Evolutionary conservation across 2,329 filamentous ascomycete species (phyloP).

Genomic region (Sphaerulina vaccinii): DNA sequence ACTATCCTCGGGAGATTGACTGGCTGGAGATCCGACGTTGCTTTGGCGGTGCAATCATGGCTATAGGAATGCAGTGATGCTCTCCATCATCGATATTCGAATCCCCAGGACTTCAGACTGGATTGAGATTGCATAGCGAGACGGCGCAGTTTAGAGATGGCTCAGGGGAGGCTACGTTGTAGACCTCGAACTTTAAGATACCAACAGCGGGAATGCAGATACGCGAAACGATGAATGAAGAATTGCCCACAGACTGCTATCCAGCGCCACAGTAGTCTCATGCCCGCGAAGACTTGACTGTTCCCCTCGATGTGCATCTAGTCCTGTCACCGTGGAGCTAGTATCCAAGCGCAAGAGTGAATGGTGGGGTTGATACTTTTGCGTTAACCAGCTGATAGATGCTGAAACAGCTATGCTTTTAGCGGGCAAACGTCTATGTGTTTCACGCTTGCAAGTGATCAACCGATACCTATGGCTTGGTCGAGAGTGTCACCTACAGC

Average conservation of each 20-base stretch:
- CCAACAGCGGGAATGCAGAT: slow-evolving; percentile 11
- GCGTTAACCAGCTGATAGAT: not conserved
- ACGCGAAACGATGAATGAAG: slow-evolving; percentile 13
- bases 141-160: slow-evolving; percentile 8
- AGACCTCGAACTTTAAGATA: slow-evolving; percentile 4
- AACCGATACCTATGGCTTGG: too few species aligned
- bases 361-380: not conserved
- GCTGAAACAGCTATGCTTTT: not conserved
- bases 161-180: not conserved
- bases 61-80: slow-evolving; percentile 29
- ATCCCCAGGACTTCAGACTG: not conserved
- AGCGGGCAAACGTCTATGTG: not conserved
- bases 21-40: slow-evolving; percentile 35
- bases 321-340: not conserved
- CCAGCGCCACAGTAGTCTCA: not conserved
- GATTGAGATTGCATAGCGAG: slow-evolving; percentile 15
- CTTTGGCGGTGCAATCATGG: slow-evolving; percentile 34
- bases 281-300: not conserved
- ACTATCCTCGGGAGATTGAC: slow-evolving; percentile 32
- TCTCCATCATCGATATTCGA: not conserved
- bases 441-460: not conserved
- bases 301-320: not conserved
- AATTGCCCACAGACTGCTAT: not conserved
- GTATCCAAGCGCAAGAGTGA: not conserved
- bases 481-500: too few species aligned